Base-by-base conservation (phyloP, 306 rosid species). In the Dryas alaskensis region DNA sequence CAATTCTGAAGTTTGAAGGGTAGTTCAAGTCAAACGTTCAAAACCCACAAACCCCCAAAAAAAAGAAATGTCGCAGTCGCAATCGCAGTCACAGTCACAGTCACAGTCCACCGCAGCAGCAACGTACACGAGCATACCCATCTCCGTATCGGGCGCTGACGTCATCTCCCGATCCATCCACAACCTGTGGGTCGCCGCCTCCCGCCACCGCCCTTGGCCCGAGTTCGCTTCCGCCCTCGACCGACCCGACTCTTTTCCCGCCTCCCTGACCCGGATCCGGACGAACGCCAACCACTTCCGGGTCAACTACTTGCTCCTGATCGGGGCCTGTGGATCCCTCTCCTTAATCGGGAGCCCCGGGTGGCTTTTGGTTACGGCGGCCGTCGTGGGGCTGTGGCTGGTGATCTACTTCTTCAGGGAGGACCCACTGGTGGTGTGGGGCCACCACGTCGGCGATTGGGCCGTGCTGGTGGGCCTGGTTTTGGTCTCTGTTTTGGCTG, bases 101-200 rank as follows among this genome's bases (percentile, higher is more conserved):
- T 22, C 22, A 19, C 54, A 11, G 2, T 4, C 67, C 57, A 66
- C 6, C 31, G 8, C 61, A 7, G 52, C 60, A 31, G 14, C 59
- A 50, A 60, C 80, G 63, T 67, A 59, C 53, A 76, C 80, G 19
- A 76, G 53, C 69, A 76, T 67, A 13, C 75, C 75, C 69, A 44
- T 76, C 39, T 49, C 75, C 63, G 43, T 43, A 9, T 14, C 70
- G 3, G 63, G 49, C 63, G 3, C 70, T 16, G 70, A 76, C 54
- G 22, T 42, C 75, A 60, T 68, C 47, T 49, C 69, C 42, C 42
- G 64, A 60, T 76, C 80, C 27, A 19, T 76, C 55, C 50, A 76
- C 4, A 76, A 69, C 57, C 69, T 76, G 14, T 25, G 40, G 6
- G 70, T 9, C 44, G 47, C 70, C 54, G 7, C 51, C 74, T 57